Conservation (phyloP, 495 filamentous ascomycete species). For the Trichoderma erinaceum region DNA sequence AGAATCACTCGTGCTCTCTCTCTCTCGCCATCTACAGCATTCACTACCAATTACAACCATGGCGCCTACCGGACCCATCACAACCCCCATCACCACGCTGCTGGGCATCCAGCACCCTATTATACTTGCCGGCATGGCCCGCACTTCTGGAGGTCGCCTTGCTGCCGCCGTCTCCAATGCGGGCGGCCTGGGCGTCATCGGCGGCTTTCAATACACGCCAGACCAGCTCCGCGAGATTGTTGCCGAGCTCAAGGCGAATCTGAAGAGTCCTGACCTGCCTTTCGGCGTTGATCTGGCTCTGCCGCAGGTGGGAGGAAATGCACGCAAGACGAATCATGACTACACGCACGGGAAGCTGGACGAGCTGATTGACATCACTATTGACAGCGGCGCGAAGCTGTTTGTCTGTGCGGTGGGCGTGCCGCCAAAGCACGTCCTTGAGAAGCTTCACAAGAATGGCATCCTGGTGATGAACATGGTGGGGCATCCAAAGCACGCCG, state of each 20-base stretch:
- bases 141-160: slow-evolving; percentile 66
- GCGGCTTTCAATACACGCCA: slow-evolving; percentile 81
- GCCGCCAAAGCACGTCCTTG: slow-evolving; percentile 61
- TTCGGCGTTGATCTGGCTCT: slow-evolving; percentile 87
- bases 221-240: slow-evolving; percentile 71
- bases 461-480: slow-evolving; percentile 94
- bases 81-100: slow-evolving; percentile 69
- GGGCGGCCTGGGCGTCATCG: slow-evolving; percentile 78
- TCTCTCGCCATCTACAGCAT: background rate
- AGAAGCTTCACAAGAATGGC: slow-evolving; percentile 64
- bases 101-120: slow-evolving; percentile 76
- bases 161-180: slow-evolving; percentile 84
- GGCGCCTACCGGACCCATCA: slow-evolving; percentile 45
- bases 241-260: slow-evolving; percentile 68
- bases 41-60: slow-evolving; percentile 20
- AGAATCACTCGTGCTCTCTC: background rate
- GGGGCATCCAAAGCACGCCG: slow-evolving; percentile 80
- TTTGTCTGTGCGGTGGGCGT: slow-evolving; percentile 83
- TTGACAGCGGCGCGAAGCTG: slow-evolving; percentile 67
- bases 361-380: slow-evolving; percentile 73
- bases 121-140: slow-evolving; percentile 84
- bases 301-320: slow-evolving; percentile 71
- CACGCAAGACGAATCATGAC: slow-evolving; percentile 84
- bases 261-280: slow-evolving; percentile 56
- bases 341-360: slow-evolving; percentile 81